Evolutionary conservation across 2,329 filamentous ascomycete species (phyloP), one percentile per base, ranked within the genome.

Genomic region (Fusarium sp.): DNA sequence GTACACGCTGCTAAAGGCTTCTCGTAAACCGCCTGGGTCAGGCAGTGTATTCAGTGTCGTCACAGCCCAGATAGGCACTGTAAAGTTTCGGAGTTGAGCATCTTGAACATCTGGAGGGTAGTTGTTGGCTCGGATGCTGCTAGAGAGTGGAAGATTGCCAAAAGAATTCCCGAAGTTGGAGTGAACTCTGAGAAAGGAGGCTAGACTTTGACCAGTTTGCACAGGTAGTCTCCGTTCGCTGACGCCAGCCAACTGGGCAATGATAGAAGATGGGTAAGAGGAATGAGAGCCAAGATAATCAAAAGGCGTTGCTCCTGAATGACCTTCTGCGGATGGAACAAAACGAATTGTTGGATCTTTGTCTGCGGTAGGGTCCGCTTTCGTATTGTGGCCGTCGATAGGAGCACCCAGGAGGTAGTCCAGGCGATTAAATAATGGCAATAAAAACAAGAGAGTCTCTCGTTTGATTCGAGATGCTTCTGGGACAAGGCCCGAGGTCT

Each of bases 131-230:
- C 40, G n/a, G 0, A 67, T 40, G 0, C 65, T 65, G 1, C 36
- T 31, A 0, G 65, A 67, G 0, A 68, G 40, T 0, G 53, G 33
- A 1, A 67, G 53, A 1, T 67, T 67, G 14, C 65, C 65, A 31
- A 67, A 67, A 0, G 55, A 34, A 0, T 61, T 68, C 0, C 36
- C 23, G 0, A 20, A 44, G 3, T 51, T 67, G 0, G 65, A 55
- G 0, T 51, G 2, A 0, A 6, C 10, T 13, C 2, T 23, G 0
- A 8, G 8, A 6, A 4, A 10, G 9, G 2, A 0, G 0, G 6
- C 1, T 4, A 4, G 8, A 0, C n/a, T 1, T 8, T 14, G 13
- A 7, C 20, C 16, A 1, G 2, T 8, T 16, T 46, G 14, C 2
- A 10, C 5, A 2, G 8, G 20, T 10, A 6, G 4, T 13, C 2